Percentiles rank a stretch among this genome's conserved stretches.
Evolutionary conservation across 805 yeast species (phyloP).

Genomic region (Cephaloascus fragrans): DNA sequence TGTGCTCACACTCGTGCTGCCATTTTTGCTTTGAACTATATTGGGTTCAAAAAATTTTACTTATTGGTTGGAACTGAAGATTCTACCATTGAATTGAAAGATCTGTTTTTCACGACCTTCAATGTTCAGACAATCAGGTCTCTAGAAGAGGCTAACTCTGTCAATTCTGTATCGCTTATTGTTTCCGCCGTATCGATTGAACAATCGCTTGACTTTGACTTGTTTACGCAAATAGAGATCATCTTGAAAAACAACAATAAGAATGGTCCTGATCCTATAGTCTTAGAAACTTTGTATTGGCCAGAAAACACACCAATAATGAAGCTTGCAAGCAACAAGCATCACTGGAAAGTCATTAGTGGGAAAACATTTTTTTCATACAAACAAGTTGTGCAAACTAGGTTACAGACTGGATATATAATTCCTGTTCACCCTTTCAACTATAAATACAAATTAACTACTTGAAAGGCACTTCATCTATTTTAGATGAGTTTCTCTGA

Average conservation of each 20-base stretch:
- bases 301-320: conserved; percentile 82
- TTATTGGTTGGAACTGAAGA: conserved; percentile 70
- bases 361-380: conserved; percentile 89
- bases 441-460: too few relatives aligned
- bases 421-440: too few relatives aligned
- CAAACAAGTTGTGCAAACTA: conserved; percentile 87
- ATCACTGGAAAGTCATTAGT: conserved; percentile 69
- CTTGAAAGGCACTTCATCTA: too few relatives aligned
- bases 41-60: conserved; percentile 32
- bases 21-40: conserved; percentile 26
- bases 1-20: conserved; percentile 35
- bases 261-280: conserved; percentile 25
- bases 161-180: conserved; percentile 44
- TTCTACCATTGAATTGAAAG: conserved; percentile 49
- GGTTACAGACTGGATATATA: conserved; percentile 66
- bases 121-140: conserved; percentile 50
- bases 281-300: conserved; percentile 92
- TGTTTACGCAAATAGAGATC: conserved; percentile 38
- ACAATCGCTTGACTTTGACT: conserved; percentile 45
- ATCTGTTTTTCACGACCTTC: conserved; percentile 48
- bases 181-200: conserved; percentile 87
- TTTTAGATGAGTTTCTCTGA: too few relatives aligned
- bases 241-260: conserved; percentile 31
- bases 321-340: conserved; percentile 56
- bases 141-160: conserved; percentile 29